Conservation (phyloP, 495 filamentous ascomycete species). For the Penicillium macrosclerotiorum region DNA sequence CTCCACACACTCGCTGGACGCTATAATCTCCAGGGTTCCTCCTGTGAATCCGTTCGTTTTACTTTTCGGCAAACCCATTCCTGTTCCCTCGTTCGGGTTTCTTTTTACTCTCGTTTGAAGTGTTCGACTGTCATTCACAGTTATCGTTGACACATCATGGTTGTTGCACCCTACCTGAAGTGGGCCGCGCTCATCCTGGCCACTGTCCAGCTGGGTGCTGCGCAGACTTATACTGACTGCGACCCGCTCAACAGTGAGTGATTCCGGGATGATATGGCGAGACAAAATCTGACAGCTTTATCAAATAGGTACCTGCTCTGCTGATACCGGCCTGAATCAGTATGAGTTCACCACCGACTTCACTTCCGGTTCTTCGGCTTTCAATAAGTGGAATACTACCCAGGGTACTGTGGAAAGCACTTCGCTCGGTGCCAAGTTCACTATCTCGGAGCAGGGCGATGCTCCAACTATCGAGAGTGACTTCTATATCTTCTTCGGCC, state of each 20-base stretch:
- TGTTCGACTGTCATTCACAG: no score
- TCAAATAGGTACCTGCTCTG: constrained; percentile 50
- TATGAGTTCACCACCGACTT: constrained; percentile 63
- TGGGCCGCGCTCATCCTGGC: constrained; percentile 21
- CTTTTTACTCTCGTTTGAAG: no score
- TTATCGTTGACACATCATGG: constrained; percentile 9
- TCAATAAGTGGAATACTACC: constrained; percentile 60
- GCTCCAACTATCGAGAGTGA: constrained; percentile 72
- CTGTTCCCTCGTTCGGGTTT: constrained; percentile 5
- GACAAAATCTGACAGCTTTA: neutral
- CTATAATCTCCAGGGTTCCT: neutral
- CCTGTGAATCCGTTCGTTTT: neutral
- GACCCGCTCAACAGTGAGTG: constrained; percentile 59
- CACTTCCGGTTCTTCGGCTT: constrained; percentile 48
- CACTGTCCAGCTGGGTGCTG: constrained; percentile 43
- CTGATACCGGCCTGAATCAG: constrained; percentile 61
- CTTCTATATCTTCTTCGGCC: constrained; percentile 81
- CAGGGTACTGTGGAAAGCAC: constrained; percentile 50
- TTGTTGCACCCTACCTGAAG: constrained; percentile 16
- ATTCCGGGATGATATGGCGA: neutral
- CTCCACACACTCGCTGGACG: neutral
- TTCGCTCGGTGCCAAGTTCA: constrained; percentile 65
- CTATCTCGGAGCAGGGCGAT: constrained; percentile 65
- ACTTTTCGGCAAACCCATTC: neutral
- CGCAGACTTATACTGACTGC: constrained; percentile 70